A percentile compares a stretch with the other conserved stretches of the same genome.
Evolutionary conservation across 2,329 filamentous ascomycete species (phyloP).

Genomic region (Aspergillus tamarii): DNA sequence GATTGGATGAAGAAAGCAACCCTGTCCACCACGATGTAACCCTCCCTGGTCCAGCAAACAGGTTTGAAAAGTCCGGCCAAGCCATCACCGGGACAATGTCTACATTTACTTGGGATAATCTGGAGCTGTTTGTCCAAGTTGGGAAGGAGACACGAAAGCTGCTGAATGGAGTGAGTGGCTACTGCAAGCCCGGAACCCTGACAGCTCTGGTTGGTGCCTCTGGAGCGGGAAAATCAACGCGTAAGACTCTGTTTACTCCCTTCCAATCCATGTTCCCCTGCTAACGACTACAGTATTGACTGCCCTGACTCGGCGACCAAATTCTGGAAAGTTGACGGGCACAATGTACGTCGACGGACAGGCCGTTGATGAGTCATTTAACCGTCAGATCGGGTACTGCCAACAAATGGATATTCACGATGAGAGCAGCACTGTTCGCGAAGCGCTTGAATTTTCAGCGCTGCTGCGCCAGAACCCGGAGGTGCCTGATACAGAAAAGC

Average conservation of each 20-base stretch:
- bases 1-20: conserved; percentile 30
- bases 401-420: conserved; percentile 72
- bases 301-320: conserved; percentile 69
- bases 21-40: conserved; percentile 28
- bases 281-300: conserved; percentile 63
- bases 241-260: conserved; percentile 23
- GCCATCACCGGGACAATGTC: conserved; percentile 56
- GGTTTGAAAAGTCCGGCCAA: conserved; percentile 27
- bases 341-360: conserved; percentile 67
- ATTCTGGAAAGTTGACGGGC: conserved; percentile 60
- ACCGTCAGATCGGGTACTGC: conserved; percentile 69
- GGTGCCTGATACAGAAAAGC: conserved; percentile 58
- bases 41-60: conserved; percentile 20
- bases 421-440: conserved; percentile 64
- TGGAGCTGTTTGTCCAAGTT: conserved; percentile 69
- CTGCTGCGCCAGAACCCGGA: conserved; percentile 58
- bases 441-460: conserved; percentile 68
- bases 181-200: conserved; percentile 74
- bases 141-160: conserved; percentile 60
- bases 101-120: conserved; percentile 68
- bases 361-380: conserved; percentile 60
- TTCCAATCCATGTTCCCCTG: neutral
- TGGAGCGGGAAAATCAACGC: conserved; percentile 68
- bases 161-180: conserved; percentile 69
- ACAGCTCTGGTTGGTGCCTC: conserved; percentile 78